Conservation (phyloP, 1,139 yeast species). For the Yarrowia galli region DNA sequence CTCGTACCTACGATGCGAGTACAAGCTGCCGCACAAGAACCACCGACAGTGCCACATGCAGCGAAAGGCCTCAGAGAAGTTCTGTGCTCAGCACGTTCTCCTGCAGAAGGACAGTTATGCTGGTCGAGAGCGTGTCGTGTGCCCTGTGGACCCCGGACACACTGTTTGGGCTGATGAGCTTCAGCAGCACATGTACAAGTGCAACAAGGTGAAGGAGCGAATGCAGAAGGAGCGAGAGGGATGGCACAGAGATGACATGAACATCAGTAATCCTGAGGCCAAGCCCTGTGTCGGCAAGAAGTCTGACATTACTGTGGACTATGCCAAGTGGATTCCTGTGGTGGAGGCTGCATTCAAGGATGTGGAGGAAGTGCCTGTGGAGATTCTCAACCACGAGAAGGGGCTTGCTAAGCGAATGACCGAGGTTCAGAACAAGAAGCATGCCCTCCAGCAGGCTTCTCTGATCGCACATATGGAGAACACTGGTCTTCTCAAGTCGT, state of each 20-base stretch:
- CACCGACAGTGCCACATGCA: conserved; percentile 68
- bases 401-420: conserved; percentile 55
- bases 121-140: conserved; percentile 62
- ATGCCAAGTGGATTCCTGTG: conserved; percentile 51
- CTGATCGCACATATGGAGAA: conserved; percentile 71
- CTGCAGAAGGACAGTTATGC: conserved; percentile 44
- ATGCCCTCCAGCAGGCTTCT: conserved; percentile 83
- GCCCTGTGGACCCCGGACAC: conserved; percentile 81
- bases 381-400: conserved; percentile 43
- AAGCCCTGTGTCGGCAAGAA: conserved; percentile 8
- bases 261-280: conserved; percentile 46
- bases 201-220: conserved; percentile 57
- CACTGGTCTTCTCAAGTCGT: conserved; percentile 52
- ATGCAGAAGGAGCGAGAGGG: conserved; percentile 50
- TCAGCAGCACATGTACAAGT: conserved; percentile 64
- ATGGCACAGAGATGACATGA: conserved; percentile 58
- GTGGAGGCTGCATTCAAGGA: conserved; percentile 43
- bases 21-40: conserved; percentile 56
- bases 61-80: conserved; percentile 58
- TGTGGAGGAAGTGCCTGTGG: conserved; percentile 41
- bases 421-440: conserved; percentile 68
- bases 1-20: conserved; percentile 55
- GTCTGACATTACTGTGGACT: conserved; percentile 40
- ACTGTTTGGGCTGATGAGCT: conserved; percentile 70
- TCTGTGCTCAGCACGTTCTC: conserved; percentile 67